Evolutionary conservation across 177 flowering plant genomes (phyloP), one percentile per base, ranked within the genome.

Genomic region (Vitis hybrid): DNA sequence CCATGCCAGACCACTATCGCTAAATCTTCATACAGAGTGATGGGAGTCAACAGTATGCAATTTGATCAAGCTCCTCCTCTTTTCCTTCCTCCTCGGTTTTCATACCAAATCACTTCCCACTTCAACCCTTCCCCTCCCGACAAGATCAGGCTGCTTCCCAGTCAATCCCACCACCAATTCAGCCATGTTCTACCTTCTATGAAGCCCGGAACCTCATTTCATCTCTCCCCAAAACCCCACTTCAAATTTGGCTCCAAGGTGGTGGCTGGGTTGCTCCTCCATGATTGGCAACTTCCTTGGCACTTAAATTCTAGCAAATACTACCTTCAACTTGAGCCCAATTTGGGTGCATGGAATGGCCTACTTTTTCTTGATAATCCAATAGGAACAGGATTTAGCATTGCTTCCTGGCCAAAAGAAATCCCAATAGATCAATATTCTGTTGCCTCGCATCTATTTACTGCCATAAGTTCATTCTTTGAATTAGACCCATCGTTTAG

Each of bases 211-310:
- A 68, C 12, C 83, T 84, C 67, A 67, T 53, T 65, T 75, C 85
- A 9, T 49, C 85, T 21, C 77, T 83, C 63, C 64, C 86, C 10
- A 61, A 85, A 61, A 91, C 92, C 74, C 98, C 98, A 2, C 77
- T 91, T 48, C 76, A 91, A 50, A 73, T 91, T 24, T 93, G 98
- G 97, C 97, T 93, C 68, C 97, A 93, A 71, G 98, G 97, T 10
- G 98, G 98, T 56, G 24, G 24, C 98, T 94, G 32, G 97, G 97
- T 14, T 93, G 98, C 81, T 93, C 98, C 53, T 93, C 98, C 71
- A 71, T 85, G 89, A 2, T 79, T 5, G 94, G 90, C 21, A 93
- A 91, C 83, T 88, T 90, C 98, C 97, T 0, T 93, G 89, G 90
- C 85, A 78, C 0, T 76, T 85, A 0, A 63, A 67, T 12, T 18